These are phyloP conservation scores for Usnea hakonensis DNA, from an alignment of 495 filamentous ascomycete species.

Conservation along the genomic window DNA sequence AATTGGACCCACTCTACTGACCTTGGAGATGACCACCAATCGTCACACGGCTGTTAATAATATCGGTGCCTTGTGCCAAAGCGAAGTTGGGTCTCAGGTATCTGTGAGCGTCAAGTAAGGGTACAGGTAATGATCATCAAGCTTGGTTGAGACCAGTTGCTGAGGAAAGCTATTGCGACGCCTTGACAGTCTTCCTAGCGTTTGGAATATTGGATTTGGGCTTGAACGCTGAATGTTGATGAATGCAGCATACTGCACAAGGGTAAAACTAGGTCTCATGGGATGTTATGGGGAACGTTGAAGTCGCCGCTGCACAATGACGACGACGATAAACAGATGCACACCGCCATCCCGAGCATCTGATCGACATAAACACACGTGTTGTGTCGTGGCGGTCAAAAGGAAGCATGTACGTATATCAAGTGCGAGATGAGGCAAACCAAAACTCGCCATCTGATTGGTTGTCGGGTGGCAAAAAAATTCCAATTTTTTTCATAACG, in stretches of 20 bases:
- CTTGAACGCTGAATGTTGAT: background rate
- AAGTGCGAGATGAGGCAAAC: background rate
- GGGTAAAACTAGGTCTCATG: no score
- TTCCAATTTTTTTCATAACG: background rate
- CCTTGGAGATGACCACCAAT: background rate
- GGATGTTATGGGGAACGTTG: background rate
- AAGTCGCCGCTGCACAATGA: background rate
- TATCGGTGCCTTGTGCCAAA: background rate
- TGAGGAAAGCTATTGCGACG: background rate
- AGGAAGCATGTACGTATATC: background rate
- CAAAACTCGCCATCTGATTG: slow-evolving; percentile 10
- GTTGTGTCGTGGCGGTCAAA: background rate
- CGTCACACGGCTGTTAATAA: background rate
- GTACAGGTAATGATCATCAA: background rate
- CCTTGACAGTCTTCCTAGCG: background rate
- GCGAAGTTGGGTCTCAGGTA: background rate
- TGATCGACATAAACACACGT: background rate
- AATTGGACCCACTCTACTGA: background rate
- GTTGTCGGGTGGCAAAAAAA: slow-evolving; percentile 7
- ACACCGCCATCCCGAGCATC: background rate
- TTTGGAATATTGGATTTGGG: background rate
- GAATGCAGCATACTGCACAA: background rate
- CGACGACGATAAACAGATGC: background rate
- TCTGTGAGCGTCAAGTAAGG: background rate
- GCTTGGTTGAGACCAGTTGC: background rate